Evolutionary conservation across 108 stramenopile species (phyloP), one percentile per base, ranked within the genome.

Genomic region (Cyclotella baltica): DNA sequence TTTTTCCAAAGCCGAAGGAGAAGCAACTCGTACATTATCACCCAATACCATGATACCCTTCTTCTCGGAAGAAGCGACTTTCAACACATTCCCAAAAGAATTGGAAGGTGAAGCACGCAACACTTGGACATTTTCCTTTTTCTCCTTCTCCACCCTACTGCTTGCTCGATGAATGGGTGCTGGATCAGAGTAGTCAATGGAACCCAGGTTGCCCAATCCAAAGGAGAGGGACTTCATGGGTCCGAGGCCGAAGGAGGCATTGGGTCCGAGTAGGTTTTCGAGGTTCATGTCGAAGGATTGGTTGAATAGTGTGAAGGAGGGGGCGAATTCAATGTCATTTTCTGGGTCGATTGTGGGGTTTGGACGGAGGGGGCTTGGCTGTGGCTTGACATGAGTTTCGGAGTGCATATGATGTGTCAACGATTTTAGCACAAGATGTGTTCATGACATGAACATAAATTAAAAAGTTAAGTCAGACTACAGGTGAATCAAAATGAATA

Each of bases 221-320:
- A 90, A 88, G 2, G 88, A 91, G 20, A 86, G 66, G 9, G 83
- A 83, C 55, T 87, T 85, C 70, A 91, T 81, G 8, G 88, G 68
- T 3, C 85, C 85, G 31, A 91, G 64, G 28, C 74, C 74, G 38
- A 81, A 75, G 20, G 80, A 70, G n/a, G 89, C 52, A 72, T 75
- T 69, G 74, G 78, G 62, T 56, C 89, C 88, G 40, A 91, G 85
- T 18, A 87, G 77, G 40, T 78, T 69, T 37, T 85, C 88, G 6
- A 86, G 72, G 64, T 93, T 90, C 77, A 88, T 88, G 63, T 94
- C 93, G 72, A 94, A 94, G 22, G 91, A 92, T 73, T 90, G 86
- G 55, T 94, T 94, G 80, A 94, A 94, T 22, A 94, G 78, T 29
- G 77, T 73, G 65, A 92, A 94, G 15, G 91, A 90, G 18, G 90